Conservation (phyloP, 225 moss, liverwort and hornwort genomes). For the Pseudoscleropodium purum region DNA sequence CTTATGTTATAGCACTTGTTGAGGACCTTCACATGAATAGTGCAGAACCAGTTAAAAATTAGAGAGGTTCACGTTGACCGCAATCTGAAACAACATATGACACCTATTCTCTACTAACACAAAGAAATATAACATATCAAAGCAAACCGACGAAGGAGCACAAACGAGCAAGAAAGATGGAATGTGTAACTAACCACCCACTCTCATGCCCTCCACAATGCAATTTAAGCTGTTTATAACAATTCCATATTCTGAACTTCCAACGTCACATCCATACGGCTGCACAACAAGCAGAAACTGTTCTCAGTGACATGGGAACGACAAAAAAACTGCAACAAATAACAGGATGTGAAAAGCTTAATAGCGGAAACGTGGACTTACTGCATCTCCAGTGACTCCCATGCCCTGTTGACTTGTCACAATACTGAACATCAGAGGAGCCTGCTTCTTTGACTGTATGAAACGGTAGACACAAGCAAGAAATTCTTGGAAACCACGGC, state of each 20-base stretch:
- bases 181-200: constrained; percentile 56
- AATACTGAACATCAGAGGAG: background rate
- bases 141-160: background rate
- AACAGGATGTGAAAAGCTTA: background rate
- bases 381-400: constrained; percentile 75
- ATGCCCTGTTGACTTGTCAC: constrained; percentile 67
- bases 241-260: constrained; percentile 42
- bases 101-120: background rate
- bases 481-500: background rate
- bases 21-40: background rate
- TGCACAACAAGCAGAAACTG: constrained; percentile 22
- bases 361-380: constrained; percentile 24
- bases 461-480: constrained; percentile 7
- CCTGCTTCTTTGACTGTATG: background rate
- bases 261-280: constrained; percentile 67
- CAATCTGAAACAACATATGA: background rate
- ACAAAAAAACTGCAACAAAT: background rate
- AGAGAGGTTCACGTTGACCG: background rate
- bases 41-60: background rate
- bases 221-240: constrained; percentile 50
- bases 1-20: background rate
- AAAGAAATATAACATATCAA: background rate
- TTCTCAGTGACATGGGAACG: background rate
- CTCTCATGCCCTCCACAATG: constrained; percentile 51
- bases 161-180: background rate